Evolutionary conservation across 495 filamentous ascomycete species (phyloP).

Genomic region (Talaromyces proteolyticus): DNA sequence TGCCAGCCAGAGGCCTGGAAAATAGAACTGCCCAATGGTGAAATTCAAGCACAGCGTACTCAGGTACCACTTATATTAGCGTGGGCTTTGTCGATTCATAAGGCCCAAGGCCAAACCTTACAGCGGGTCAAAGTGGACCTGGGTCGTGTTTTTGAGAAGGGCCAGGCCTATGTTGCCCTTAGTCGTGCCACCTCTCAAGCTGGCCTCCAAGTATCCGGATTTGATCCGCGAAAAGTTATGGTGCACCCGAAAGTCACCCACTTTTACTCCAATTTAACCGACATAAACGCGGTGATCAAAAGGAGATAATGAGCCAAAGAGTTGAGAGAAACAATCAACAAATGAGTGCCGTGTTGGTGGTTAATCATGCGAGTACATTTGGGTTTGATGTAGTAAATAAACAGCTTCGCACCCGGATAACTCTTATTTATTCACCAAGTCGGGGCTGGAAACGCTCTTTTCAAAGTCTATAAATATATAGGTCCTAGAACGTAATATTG

Average conservation of each 20-base stretch:
- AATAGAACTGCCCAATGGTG: slow-evolving; percentile 90
- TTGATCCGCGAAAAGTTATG: slow-evolving; percentile 89
- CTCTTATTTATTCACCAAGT: too few species aligned
- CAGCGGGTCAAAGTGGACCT: slow-evolving; percentile 94
- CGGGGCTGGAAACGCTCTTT: too few species aligned
- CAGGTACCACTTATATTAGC: slow-evolving; percentile 76
- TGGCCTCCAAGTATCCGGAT: slow-evolving; percentile 83
- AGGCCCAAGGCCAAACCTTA: slow-evolving; percentile 94
- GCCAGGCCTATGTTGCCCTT: slow-evolving; percentile 56
- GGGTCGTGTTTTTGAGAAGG: slow-evolving; percentile 89
- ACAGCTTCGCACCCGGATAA: not conserved
- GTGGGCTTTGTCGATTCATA: slow-evolving; percentile 96
- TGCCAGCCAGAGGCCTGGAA: slow-evolving; percentile 90
- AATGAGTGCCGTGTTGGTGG: not conserved
- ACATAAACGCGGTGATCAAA: slow-evolving; percentile 30
- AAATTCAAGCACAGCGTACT: slow-evolving; percentile 74
- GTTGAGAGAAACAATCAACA: too few species aligned
- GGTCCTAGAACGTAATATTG: not conserved
- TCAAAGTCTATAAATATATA: not conserved
- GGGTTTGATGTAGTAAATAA: not conserved
- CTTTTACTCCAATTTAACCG: slow-evolving; percentile 80
- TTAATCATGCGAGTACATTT: not conserved
- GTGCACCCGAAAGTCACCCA: slow-evolving; percentile 79
- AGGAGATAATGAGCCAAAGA: not conserved
- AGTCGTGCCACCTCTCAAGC: slow-evolving; percentile 79